phyloP scores from a whole-genome alignment of 1,284 basidiomycete species.

The Meira miltonrushii region DNA sequence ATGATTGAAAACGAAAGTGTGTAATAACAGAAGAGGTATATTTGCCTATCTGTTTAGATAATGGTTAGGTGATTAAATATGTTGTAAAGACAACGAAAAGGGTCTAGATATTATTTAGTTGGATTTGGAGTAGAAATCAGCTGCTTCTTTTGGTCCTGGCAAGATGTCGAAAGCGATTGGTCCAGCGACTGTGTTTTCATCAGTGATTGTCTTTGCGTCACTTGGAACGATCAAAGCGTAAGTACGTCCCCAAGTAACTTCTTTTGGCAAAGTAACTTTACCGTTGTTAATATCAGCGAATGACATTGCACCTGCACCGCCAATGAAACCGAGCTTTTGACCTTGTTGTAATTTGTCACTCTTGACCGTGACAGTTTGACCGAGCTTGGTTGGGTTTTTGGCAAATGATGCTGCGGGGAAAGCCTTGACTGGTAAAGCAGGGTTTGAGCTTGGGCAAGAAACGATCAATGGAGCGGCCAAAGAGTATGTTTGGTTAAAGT shows the following conservation, averaged over 20 bases:
- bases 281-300: slow-evolving; percentile 37
- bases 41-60: too few species aligned
- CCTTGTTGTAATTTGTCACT: slow-evolving; percentile 44
- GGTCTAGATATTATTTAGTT: too few species aligned
- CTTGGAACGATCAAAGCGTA: slow-evolving; percentile 54
- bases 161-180: slow-evolving; percentile 55
- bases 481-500: slow-evolving; percentile 53
- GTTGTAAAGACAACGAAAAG: too few species aligned
- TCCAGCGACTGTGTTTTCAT: slow-evolving; percentile 57
- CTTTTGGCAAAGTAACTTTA: slow-evolving; percentile 52
- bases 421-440: slow-evolving; percentile 54
- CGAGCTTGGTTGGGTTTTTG: slow-evolving; percentile 44
- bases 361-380: slow-evolving; percentile 46
- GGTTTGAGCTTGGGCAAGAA: slow-evolving; percentile 58
- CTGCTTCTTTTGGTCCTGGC: slow-evolving; percentile 26
- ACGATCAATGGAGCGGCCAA: slow-evolving; percentile 55
- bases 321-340: slow-evolving; percentile 55
- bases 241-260: slow-evolving; percentile 52
- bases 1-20: too few species aligned
- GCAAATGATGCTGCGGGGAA: slow-evolving; percentile 55
- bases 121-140: not conserved
- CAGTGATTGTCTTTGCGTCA: slow-evolving; percentile 51
- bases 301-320: slow-evolving; percentile 51
- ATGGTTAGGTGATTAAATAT: too few species aligned
- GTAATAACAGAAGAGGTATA: too few species aligned